Conservation (phyloP, 2,329 filamentous ascomycete species). For the Scedosporium dehoogii region DNA sequence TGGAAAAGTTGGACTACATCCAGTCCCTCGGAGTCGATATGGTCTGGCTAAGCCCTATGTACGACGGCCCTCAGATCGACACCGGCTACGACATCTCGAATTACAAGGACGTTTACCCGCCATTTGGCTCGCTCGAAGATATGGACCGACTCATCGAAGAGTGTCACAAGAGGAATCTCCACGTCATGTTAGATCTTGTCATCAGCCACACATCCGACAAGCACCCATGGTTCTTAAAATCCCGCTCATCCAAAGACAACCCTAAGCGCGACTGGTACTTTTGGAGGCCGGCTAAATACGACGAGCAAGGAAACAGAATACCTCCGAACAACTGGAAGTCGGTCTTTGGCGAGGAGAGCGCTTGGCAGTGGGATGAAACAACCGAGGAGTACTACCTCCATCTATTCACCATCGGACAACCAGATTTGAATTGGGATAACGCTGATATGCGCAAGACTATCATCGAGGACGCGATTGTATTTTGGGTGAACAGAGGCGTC, state of each 20-base stretch:
- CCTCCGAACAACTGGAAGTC: constrained; percentile 50
- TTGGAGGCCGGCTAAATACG: constrained; percentile 49
- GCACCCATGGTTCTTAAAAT: constrained; percentile 63
- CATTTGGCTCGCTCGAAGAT: constrained; percentile 58
- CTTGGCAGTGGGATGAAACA: constrained; percentile 38
- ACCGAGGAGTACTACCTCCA: constrained; percentile 51
- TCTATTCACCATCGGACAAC: constrained; percentile 60
- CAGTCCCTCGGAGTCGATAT: constrained; percentile 46
- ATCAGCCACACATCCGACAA: constrained; percentile 59
- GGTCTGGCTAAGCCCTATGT: constrained; percentile 43
- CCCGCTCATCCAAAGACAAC: constrained; percentile 42
- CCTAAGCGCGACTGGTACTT: constrained; percentile 54
- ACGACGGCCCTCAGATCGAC: constrained; percentile 48
- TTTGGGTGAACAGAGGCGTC: constrained; percentile 62
- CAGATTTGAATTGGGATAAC: constrained; percentile 73
- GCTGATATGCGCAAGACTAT: constrained; percentile 53
- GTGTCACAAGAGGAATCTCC: constrained; percentile 54
- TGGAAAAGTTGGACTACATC: constrained; percentile 45
- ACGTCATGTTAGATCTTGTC: constrained; percentile 62
- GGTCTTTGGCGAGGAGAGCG: constrained; percentile 22
- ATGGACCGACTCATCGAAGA: constrained; percentile 53
- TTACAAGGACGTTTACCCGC: constrained; percentile 55
- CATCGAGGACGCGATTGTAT: constrained; percentile 53
- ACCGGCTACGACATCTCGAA: constrained; percentile 66
- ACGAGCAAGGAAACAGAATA: constrained; percentile 43